A percentile compares a stretch with the other conserved stretches of the same genome.
Conservation (phyloP, 2,329 filamentous ascomycete genomes). For the Didymella pomorum region DNA sequence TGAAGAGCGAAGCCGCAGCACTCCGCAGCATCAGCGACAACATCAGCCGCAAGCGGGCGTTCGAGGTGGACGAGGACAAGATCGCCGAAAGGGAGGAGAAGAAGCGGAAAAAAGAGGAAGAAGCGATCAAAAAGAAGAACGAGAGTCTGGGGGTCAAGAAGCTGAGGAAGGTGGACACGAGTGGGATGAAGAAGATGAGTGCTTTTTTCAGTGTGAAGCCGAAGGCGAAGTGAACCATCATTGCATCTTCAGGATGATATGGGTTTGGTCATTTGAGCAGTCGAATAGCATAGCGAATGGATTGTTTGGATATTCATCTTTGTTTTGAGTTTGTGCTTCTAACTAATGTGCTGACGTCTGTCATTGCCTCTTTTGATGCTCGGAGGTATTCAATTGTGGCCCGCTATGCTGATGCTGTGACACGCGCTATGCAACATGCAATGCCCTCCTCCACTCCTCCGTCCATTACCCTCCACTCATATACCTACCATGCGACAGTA, state of each 20-base stretch:
- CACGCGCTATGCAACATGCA: slow-evolving; percentile 7
- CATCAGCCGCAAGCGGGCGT: slow-evolving; percentile 68
- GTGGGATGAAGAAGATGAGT: slow-evolving; percentile 96
- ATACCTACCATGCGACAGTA: slow-evolving; percentile 6
- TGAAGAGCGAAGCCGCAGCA: slow-evolving; percentile 75
- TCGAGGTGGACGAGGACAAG: slow-evolving; percentile 69
- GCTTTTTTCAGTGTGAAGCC: slow-evolving; percentile 82
- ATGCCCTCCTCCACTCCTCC: neutral
- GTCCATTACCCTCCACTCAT: neutral
- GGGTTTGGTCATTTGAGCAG: too few species aligned
- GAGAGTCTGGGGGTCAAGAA: slow-evolving; percentile 80
- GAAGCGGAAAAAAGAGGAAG: slow-evolving; percentile 85
- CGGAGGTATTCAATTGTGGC: neutral
- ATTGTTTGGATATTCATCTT: neutral
- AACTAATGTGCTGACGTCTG: neutral
- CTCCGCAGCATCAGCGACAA: slow-evolving; percentile 74
- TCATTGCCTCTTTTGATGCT: neutral
- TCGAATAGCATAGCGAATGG: too few species aligned
- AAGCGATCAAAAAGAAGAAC: slow-evolving; percentile 83
- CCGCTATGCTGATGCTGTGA: slow-evolving; percentile 1
- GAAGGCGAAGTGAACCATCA: slow-evolving; percentile 34
- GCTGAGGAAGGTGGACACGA: slow-evolving; percentile 87
- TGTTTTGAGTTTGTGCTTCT: slow-evolving; percentile 6
- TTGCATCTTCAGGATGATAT: too few species aligned
- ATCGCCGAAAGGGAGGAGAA: slow-evolving; percentile 73